Base-by-base conservation (phyloP, 352 stramenopile species). In the Globisporangium carolinianum region DNA sequence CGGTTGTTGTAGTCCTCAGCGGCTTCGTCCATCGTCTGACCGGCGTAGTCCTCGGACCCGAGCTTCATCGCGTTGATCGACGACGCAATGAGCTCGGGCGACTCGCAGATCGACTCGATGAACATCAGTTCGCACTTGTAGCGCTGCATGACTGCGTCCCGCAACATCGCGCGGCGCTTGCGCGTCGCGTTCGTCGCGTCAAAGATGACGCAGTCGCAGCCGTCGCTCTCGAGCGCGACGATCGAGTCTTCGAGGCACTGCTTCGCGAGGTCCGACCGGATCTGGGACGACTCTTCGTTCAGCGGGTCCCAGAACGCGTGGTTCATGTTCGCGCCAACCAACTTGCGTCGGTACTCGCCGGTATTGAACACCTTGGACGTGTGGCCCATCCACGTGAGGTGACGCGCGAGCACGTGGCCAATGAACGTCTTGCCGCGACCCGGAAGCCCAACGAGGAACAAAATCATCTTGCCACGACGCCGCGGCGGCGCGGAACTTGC, bases 11-110 rank as follows among this genome's bases (percentile, higher is more conserved):
- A 91, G 74, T 94, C 83, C 43, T 72, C 66, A 1, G 78, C 73
- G 2, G 80, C 79, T 63, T 91, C 76, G 38, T 89, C 76, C 60
- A 91, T 73, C 38, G 81, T 91, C 61, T 86, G 69, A 0, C 65
- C 70, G 7, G 76, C 75, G 60, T 94, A 94, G 59, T 94, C 83
- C 15, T 80, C 73, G 55, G 81, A 91, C 57, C 88, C 86, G 51
- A 91, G 60, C 59, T 91, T 91, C 81, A 91, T 94, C 57, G 90
- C 81, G 59, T 91, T 90, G 50, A 94, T 89, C 35, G 81, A 89
- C 9, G 81, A 84, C 42, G 74, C 79, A 43, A 94, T 85, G 8
- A 94, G 69, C 17, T 89, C 72, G 2, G 78, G 74, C 36, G 79
- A 69, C 41, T 91, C 78, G 51, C 79, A 89, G 43, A 94, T 76